These are phyloP conservation scores for Trichodelitschia bisporula DNA, from an alignment of 495 filamentous ascomycete species.

Conservation along the genomic window DNA sequence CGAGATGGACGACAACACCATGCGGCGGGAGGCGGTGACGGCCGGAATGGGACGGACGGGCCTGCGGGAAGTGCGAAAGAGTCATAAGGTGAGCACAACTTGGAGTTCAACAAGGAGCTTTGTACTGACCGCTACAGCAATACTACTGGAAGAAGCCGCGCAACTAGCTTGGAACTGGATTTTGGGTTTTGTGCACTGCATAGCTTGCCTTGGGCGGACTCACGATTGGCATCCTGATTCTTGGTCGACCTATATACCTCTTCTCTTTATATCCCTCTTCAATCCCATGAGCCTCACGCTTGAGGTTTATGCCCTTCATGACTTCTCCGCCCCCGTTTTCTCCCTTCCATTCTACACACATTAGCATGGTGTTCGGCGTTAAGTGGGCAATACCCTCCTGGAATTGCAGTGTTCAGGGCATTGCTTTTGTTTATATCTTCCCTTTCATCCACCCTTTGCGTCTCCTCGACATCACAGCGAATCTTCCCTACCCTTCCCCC, in stretches of 20 bases:
- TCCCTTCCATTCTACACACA: background rate
- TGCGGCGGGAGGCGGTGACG: slow-evolving; percentile 59
- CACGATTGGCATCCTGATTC: background rate
- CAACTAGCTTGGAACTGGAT: slow-evolving; percentile 2
- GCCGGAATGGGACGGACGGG: slow-evolving; percentile 70
- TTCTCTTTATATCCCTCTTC: background rate
- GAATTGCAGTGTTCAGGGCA: too few species aligned
- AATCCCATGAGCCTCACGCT: background rate
- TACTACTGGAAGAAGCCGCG: slow-evolving; percentile 20
- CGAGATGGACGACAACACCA: slow-evolving; percentile 61
- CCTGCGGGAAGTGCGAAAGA: slow-evolving; percentile 66
- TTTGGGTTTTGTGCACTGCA: background rate
- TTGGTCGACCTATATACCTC: background rate
- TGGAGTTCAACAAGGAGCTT: too few species aligned
- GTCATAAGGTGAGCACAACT: slow-evolving; percentile 99
- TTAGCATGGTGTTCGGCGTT: too few species aligned
- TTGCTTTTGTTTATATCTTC: too few species aligned
- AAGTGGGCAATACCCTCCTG: too few species aligned
- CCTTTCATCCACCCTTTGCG: too few species aligned
- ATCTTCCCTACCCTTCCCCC: too few species aligned
- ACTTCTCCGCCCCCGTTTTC: background rate
- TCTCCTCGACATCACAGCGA: too few species aligned
- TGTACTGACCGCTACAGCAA: slow-evolving; percentile 10
- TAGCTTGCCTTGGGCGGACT: background rate
- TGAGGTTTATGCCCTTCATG: background rate